phyloP scores from a whole-genome alignment of 2,329 filamentous ascomycete genomes.

The Stachybotrys echinatus region DNA sequence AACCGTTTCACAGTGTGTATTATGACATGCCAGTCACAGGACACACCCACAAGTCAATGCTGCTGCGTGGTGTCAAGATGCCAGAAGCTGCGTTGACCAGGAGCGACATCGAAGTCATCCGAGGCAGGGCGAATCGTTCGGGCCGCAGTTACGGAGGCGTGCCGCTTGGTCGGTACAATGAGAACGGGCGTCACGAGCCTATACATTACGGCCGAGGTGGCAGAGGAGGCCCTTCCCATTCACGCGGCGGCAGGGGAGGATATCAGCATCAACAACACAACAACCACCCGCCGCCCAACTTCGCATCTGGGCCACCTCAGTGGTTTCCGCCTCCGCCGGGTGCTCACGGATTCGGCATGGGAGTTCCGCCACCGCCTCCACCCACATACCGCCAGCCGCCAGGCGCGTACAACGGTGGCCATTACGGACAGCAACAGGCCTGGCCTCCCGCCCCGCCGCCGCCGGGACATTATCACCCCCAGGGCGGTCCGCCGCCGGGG shows the following conservation, averaged over 20 bases:
- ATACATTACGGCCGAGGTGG: conserved; percentile 21
- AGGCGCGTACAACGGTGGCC: conserved; percentile 9
- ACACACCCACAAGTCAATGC: conserved; percentile 86
- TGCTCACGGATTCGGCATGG: conserved; percentile 24
- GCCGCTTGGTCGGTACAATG: conserved; percentile 14
- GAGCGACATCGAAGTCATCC: conserved; percentile 69
- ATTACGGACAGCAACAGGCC: conserved; percentile 8
- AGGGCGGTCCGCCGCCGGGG: neutral
- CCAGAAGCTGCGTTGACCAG: conserved; percentile 67
- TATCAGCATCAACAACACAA: conserved; percentile 15
- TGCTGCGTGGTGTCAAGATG: conserved; percentile 77
- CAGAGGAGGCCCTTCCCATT: conserved; percentile 4
- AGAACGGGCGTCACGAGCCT: conserved; percentile 14
- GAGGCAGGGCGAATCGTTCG: conserved; percentile 55
- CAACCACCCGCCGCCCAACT: conserved; percentile 12
- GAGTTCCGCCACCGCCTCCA: conserved; percentile 25
- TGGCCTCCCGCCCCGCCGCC: neutral
- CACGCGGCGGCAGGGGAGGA: conserved; percentile 9
- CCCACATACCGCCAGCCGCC: conserved; percentile 12
- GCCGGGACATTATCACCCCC: neutral
- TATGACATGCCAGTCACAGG: conserved; percentile 74
- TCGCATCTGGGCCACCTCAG: conserved; percentile 5
- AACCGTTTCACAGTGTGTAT: conserved; percentile 59
- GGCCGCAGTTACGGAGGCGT: conserved; percentile 22
- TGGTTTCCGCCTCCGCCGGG: conserved; percentile 25